Base-by-base conservation (phyloP, 352 stramenopile species). In the Phytophthora macrochlamydospora region DNA sequence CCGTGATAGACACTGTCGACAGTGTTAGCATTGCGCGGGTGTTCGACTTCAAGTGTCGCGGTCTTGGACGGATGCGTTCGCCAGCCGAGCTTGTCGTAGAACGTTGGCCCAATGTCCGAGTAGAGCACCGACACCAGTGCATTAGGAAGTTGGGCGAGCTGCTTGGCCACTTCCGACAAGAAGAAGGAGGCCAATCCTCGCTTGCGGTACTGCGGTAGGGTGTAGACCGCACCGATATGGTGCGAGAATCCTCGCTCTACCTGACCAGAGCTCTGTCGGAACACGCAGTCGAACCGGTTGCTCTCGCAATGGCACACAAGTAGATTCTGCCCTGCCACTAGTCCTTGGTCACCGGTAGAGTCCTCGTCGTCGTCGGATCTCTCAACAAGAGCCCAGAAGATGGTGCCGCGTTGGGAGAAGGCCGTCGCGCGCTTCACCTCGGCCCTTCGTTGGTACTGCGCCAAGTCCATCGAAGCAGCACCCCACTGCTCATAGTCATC, bases 301-400 rank as follows among this genome's bases (percentile, higher is more conserved):
- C 69, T 85, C 61, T 90, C 77, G 45, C 78, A 87, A 49, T 87
- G 81, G 38, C 69, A 85, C 12, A 72, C 65, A 31, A 90, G 77
- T 7, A 62, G 9, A 33, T 73, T 56, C 43, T 51, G 53, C 28
- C 60, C 63, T 24, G 74, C 49, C 7, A 63, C 59, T 2, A 81
- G 51, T 2, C 24, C 58, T 0, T 43, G 51, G 31, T 83, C 69
- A 40, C 71, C 63, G 1, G 46, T 54, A 11, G 60, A 51, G n/a
- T 59, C 50, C 30, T 58, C 58, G 5, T 51, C 32, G 5, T 51
- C 32, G 4, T 75, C 72, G 30, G 35, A 37, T 18, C 62, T 62
- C 50, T 79, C 73, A 4, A 90, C 78, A 0, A 88, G 76, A 1
- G 76, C 81, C 75, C 77, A 90, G 73, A 82, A 90, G 62, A 86